Conservation (phyloP, 2,329 filamentous ascomycete species). For the Paraphoma chrysanthemicola region DNA sequence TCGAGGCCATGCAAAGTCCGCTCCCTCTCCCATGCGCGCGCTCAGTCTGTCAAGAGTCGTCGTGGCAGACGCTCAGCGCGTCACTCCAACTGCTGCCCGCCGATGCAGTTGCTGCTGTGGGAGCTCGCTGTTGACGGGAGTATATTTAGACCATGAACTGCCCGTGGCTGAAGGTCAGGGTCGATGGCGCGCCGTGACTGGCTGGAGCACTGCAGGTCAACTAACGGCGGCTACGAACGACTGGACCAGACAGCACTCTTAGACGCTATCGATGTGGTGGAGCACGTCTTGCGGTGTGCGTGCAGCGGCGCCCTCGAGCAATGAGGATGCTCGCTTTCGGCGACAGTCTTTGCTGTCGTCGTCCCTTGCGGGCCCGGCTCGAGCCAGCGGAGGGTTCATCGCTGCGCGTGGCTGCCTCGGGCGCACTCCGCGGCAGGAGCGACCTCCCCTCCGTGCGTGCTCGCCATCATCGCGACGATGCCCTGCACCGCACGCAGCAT, state of each 20-base stretch:
- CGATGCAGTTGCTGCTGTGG: background rate
- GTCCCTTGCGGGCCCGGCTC: slow-evolving; percentile 15
- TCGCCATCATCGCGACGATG: background rate
- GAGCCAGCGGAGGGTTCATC: background rate
- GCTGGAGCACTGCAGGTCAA: slow-evolving; percentile 8
- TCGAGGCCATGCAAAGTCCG: slow-evolving; percentile 10
- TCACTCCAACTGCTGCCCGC: background rate
- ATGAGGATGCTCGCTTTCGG: slow-evolving; percentile 24
- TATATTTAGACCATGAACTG: slow-evolving; percentile 31
- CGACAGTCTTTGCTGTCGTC: slow-evolving; percentile 10
- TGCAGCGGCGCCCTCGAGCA: slow-evolving; percentile 24
- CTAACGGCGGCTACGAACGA: slow-evolving; percentile 27
- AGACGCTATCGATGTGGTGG: slow-evolving; percentile 34
- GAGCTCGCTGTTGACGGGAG: slow-evolving; percentile 1
- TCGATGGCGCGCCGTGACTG: slow-evolving; percentile 8
- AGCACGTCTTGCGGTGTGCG: slow-evolving; percentile 34
- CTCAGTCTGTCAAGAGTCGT: background rate
- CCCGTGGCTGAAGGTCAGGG: slow-evolving; percentile 25
- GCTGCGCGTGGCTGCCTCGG: background rate
- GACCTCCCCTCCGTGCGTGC: background rate
- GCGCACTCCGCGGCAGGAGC: background rate
- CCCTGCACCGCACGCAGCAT: background rate
- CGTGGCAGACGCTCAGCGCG: slow-evolving; percentile 1
- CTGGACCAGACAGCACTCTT: slow-evolving; percentile 21
- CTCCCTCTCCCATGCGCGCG: slow-evolving; percentile 7